phyloP scores from a whole-genome alignment of 257 asterid species.

The Gynochthodes officinalis region DNA sequence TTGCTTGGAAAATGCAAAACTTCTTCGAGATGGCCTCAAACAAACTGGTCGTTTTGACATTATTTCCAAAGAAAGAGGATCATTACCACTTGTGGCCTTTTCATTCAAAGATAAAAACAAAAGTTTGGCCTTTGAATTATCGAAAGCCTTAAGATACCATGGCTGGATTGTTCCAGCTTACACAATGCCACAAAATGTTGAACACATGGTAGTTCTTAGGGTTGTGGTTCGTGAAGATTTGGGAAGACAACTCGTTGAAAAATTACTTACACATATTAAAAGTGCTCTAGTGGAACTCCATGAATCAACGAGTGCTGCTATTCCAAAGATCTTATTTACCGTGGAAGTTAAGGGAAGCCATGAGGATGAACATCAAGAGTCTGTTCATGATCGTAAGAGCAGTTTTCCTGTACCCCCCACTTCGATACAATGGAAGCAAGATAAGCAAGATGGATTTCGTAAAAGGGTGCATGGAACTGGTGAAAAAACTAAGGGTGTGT shows the following conservation, averaged over 20 bases:
- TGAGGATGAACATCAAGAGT: background rate
- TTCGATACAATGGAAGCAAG: slow-evolving; percentile 3
- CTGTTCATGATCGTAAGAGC: background rate
- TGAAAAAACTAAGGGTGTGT: background rate
- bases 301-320: background rate
- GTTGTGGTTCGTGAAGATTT: slow-evolving; percentile 14
- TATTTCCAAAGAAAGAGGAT: slow-evolving; percentile 10
- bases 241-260: slow-evolving; percentile 7
- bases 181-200: slow-evolving; percentile 14
- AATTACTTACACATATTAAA: background rate
- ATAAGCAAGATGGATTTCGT: background rate
- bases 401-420: background rate
- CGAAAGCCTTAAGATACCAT: background rate
- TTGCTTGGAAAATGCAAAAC: slow-evolving; percentile 11
- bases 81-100: slow-evolving; percentile 14
- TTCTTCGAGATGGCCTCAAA: background rate
- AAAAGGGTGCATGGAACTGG: background rate
- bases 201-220: slow-evolving; percentile 8
- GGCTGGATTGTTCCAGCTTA: slow-evolving; percentile 19
- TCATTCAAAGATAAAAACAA: slow-evolving; percentile 10
- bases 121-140: slow-evolving; percentile 10
- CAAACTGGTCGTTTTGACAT: slow-evolving; percentile 15
- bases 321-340: background rate
- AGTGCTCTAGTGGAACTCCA: background rate
- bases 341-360: background rate